Evolutionary conservation across 1,139 yeast species (phyloP).

Genomic region (Pichia sp.): DNA sequence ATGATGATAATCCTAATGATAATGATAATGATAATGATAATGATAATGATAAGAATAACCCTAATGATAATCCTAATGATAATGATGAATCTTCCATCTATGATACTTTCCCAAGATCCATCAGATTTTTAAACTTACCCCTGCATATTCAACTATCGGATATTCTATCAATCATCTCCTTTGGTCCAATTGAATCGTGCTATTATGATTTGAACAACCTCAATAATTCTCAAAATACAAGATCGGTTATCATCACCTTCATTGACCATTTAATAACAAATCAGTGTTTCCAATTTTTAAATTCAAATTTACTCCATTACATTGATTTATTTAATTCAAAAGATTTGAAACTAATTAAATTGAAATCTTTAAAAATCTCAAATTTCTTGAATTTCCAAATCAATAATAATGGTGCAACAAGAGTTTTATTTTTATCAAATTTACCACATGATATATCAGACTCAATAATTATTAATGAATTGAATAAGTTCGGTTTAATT

Average conservation of each 20-base stretch:
- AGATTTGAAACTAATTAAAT: conserved; percentile 51
- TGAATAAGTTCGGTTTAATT: conserved; percentile 70
- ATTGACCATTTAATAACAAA: conserved; percentile 38
- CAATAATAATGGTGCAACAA: conserved; percentile 80
- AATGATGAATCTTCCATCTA: neutral
- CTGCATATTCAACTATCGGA: conserved; percentile 31
- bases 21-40: neutral
- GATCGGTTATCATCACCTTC: conserved; percentile 31
- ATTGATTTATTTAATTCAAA: conserved; percentile 39
- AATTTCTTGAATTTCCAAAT: conserved; percentile 69
- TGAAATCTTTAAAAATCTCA: conserved; percentile 46
- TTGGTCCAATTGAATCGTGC: conserved; percentile 39
- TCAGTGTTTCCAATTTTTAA: conserved; percentile 40
- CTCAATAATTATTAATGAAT: conserved; percentile 47
- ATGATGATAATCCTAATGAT: too few species aligned
- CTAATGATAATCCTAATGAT: neutral
- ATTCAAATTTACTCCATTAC: conserved; percentile 36
- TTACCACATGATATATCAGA: conserved; percentile 52
- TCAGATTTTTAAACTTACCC: conserved; percentile 23
- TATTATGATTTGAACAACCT: conserved; percentile 18
- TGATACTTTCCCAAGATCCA: conserved; percentile 8
- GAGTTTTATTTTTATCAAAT: conserved; percentile 82
- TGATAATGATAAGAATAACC: neutral
- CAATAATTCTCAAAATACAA: neutral
- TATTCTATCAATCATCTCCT: conserved; percentile 22